Evolutionary conservation across 345 rosid species (phyloP).

Genomic region (Odontarrhena argentea): DNA sequence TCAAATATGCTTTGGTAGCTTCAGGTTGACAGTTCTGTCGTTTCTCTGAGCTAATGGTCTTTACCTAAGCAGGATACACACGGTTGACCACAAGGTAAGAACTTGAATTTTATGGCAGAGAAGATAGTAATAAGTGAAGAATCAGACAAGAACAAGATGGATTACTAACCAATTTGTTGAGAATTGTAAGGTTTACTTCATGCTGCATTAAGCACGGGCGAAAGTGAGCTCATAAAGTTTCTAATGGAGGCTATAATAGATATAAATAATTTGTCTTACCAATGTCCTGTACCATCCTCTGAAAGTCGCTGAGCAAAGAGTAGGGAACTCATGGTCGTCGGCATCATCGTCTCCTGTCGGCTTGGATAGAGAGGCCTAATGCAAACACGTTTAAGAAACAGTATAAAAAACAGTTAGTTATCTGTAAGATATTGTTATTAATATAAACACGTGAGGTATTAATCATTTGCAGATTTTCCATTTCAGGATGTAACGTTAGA

Average conservation of each 20-base stretch:
- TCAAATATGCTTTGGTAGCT: slow-evolving; percentile 51
- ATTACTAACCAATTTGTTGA: slow-evolving; percentile 60
- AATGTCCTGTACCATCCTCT: slow-evolving; percentile 71
- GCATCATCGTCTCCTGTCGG: slow-evolving; percentile 43
- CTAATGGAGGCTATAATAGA: not conserved
- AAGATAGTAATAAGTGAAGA: slow-evolving; percentile 3
- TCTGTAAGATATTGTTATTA: not conserved
- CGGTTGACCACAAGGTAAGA: slow-evolving; percentile 9
- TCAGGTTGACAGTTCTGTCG: slow-evolving; percentile 44
- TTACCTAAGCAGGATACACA: slow-evolving; percentile 50
- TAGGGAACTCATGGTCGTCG: slow-evolving; percentile 53
- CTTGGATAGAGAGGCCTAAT: slow-evolving; percentile 51
- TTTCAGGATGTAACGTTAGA: not conserved
- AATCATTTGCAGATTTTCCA: slow-evolving; percentile 13
- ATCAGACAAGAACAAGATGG: slow-evolving; percentile 7
- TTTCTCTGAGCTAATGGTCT: slow-evolving; percentile 50
- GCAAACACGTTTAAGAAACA: slow-evolving; percentile 22
- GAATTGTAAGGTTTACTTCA: slow-evolving; percentile 70
- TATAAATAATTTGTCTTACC: slow-evolving; percentile 49
- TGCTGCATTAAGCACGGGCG: slow-evolving; percentile 52
- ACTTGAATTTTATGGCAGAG: not conserved
- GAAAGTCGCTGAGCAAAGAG: slow-evolving; percentile 67
- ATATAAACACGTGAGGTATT: not conserved
- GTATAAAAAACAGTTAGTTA: not conserved
- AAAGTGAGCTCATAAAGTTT: slow-evolving; percentile 27